Evolutionary conservation across 108 stramenopile genomes (phyloP), one percentile per base, ranked within the genome.

Genomic region (Fistulifera solaris): DNA sequence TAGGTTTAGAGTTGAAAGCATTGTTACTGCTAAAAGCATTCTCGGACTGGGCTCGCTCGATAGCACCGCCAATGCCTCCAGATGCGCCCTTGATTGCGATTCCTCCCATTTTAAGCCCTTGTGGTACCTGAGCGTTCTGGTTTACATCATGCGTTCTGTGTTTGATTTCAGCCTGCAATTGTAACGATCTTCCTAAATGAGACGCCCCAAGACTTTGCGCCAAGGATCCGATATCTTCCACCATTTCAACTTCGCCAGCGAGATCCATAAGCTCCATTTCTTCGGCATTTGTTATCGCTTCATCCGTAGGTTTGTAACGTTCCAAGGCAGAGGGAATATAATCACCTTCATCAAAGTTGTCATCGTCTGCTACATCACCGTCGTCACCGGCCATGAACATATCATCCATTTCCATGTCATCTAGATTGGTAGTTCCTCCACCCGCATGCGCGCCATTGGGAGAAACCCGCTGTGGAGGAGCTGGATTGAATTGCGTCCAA

Each of bases 331-430:
- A 47, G 47, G 61, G 50, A 40, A 58, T 40, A 44, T 70, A 62
- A 40, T 76, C 77, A 17, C 80, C 76, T 22, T 79, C 70, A 38
- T 81, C 80, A 50, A 67, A 66, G 40, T 67, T 58, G 14, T 63
- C 58, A 10, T 73, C 68, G n/a, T 56, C 54, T 8, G 8, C 38
- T 18, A 19, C 58, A 13, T 69, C 67, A n/a, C 70, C 57, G 23
- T 76, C 81, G 40, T 78, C 80, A 10, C 70, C 82, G 22, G 52
- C 61, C 8, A 58, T 54, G 52, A 80, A 83, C 80, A 84, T 82
- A 27, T 81, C 79, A 15, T 78, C 83, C 86, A 87, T 87, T 25
- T 81, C 79, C 89, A 92, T 87, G 38, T 92, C 89, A 59, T 83
- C 89, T 10, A 80, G 46, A 44, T 67, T 68, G 44, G 17, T 39